Conservation (phyloP, 2,329 filamentous ascomycete species). For the Monilinia aucupariae region DNA sequence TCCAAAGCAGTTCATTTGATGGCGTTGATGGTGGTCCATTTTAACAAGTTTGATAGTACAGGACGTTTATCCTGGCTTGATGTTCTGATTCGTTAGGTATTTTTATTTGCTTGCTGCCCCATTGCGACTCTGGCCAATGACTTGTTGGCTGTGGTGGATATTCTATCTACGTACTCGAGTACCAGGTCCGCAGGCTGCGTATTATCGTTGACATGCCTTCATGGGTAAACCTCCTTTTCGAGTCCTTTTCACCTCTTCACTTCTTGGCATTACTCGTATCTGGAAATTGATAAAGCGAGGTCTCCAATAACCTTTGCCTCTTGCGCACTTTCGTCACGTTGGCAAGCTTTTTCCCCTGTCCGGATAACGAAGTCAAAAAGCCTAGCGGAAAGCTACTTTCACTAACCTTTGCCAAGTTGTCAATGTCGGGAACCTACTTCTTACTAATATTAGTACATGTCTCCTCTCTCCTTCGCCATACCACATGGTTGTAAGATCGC, state of each 20-base stretch:
- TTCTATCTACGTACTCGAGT: too few relatives aligned
- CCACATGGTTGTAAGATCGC: conserved; percentile 7
- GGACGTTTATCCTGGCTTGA: too few relatives aligned
- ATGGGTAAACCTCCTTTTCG: not conserved
- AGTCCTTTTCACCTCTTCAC: not conserved
- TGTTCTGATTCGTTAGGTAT: conserved; percentile 1
- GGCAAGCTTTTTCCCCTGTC: not conserved
- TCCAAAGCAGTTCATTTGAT: not conserved
- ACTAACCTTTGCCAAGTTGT: conserved; percentile 1
- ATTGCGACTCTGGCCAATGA: not conserved
- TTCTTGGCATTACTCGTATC: not conserved
- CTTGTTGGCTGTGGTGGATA: too few relatives aligned
- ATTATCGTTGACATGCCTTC: not conserved
- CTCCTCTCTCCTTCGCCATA: not conserved
- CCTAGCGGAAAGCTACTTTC: not conserved
- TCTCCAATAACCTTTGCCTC: not conserved
- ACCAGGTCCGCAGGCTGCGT: too few relatives aligned
- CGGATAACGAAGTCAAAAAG: not conserved
- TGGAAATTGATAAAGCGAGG: not conserved
- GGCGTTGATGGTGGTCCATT: not conserved
- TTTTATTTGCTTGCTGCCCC: not conserved
- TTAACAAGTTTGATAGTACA: not conserved
- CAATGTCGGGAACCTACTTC: not conserved
- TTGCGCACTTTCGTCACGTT: not conserved
- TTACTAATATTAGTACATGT: not conserved